Percentiles rank a stretch among this genome's conserved stretches.
Conservation (phyloP, 2,329 filamentous ascomycete genomes). For the Colletotrichum shisoi region DNA sequence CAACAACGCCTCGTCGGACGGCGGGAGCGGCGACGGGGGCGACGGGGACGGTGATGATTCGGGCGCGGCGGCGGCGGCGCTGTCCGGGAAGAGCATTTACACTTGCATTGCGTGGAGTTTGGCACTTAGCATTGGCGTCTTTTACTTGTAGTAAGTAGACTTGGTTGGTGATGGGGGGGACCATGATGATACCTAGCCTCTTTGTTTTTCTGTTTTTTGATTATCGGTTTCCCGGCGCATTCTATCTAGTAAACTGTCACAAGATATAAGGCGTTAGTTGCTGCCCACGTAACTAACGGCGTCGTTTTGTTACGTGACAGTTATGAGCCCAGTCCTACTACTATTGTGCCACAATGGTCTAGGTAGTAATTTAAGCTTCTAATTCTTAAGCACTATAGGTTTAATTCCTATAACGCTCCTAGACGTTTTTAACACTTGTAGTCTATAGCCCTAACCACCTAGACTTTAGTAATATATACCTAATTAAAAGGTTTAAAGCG, state of each 20-base stretch:
- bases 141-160: constrained; percentile 26
- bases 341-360: too few species aligned
- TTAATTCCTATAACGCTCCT: too few species aligned
- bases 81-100: constrained; percentile 1
- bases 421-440: too few species aligned
- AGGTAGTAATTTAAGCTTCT: too few species aligned
- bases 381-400: too few species aligned
- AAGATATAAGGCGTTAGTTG: too few species aligned
- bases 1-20: constrained; percentile 24
- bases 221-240: not conserved
- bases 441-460: too few species aligned
- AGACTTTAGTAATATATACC: too few species aligned
- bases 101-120: constrained; percentile 38
- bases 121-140: constrained; percentile 23
- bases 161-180: constrained; percentile 2
- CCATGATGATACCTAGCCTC: constrained; percentile 30
- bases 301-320: too few species aligned
- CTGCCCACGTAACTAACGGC: too few species aligned
- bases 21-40: not conserved
- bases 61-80: constrained; percentile 8
- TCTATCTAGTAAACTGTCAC: not conserved
- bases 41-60: constrained; percentile 3
- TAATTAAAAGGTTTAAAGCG: too few species aligned
- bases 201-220: not conserved
- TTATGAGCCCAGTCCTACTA: too few species aligned